Percentiles rank a stretch among this genome's conserved stretches.
Conservation (phyloP, 495 filamentous ascomycete species). For the Penicillium cataractarum region DNA sequence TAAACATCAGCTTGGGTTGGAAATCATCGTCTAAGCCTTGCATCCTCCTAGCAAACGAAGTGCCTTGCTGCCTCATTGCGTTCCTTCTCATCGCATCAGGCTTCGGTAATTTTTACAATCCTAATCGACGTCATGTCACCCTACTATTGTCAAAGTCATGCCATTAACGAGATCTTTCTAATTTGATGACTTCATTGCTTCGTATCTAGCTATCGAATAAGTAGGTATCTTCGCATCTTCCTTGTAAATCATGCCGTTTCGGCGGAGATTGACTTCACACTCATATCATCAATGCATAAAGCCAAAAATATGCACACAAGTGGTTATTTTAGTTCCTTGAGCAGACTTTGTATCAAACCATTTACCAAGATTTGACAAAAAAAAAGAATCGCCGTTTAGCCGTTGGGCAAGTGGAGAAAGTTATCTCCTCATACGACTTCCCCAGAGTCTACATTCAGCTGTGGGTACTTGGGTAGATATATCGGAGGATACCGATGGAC, state of each 20-base stretch:
- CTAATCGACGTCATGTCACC: neutral
- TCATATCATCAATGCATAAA: neutral
- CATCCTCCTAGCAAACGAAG: neutral
- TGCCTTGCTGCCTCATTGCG: neutral
- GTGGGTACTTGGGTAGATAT: neutral
- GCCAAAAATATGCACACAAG: neutral
- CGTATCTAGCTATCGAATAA: too few species aligned
- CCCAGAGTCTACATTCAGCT: neutral
- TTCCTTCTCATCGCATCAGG: neutral
- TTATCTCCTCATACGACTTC: neutral
- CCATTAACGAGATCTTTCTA: neutral
- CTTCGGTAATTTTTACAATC: neutral
- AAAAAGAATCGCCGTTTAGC: neutral
- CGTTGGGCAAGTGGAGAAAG: neutral
- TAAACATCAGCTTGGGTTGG: slow-evolving; percentile 21
- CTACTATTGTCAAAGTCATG: neutral
- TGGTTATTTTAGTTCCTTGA: neutral
- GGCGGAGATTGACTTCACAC: neutral
- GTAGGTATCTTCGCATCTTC: neutral
- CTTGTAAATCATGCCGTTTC: neutral
- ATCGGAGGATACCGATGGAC: neutral
- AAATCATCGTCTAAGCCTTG: slow-evolving; percentile 9
- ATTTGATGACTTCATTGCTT: neutral
- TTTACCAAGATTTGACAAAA: neutral
- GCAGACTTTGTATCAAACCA: neutral